Conservation (phyloP, 306 rosid genomes). For the Boehmeria nivea region DNA sequence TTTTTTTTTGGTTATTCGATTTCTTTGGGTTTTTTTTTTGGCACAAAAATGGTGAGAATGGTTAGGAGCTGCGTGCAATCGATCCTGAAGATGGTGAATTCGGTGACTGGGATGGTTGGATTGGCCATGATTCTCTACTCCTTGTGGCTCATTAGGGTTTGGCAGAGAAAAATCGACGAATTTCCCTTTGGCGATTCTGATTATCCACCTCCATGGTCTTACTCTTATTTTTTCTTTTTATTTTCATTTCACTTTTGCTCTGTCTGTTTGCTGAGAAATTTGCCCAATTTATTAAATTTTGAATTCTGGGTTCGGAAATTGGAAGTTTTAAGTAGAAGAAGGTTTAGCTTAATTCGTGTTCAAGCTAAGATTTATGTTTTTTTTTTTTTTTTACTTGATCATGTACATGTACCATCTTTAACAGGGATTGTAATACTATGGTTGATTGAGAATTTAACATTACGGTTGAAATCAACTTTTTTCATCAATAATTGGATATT, state of each 20-base stretch:
- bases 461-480: too few relatives aligned
- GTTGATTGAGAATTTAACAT: too few relatives aligned
- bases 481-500: too few relatives aligned
- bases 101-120: constrained; percentile 69
- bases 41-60: constrained; percentile 36
- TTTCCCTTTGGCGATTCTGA: constrained; percentile 49
- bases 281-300: too few relatives aligned
- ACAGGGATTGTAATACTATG: too few relatives aligned
- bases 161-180: constrained; percentile 54
- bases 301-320: neutral
- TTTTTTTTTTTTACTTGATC: too few relatives aligned
- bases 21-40: neutral
- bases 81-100: constrained; percentile 67
- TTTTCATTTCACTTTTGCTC: neutral
- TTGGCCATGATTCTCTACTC: constrained; percentile 63
- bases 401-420: too few relatives aligned
- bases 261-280: neutral
- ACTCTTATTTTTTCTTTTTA: neutral
- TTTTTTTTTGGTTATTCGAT: neutral
- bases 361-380: too few relatives aligned
- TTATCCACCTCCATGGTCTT: constrained; percentile 63
- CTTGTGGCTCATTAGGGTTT: constrained; percentile 65
- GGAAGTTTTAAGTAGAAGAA: neutral
- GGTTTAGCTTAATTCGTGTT: too few relatives aligned
- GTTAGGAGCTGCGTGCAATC: constrained; percentile 69